Percentiles rank a stretch among this genome's conserved stretches.
Conservation (phyloP, 2,329 filamentous ascomycete genomes). For the Alternaria sp. region DNA sequence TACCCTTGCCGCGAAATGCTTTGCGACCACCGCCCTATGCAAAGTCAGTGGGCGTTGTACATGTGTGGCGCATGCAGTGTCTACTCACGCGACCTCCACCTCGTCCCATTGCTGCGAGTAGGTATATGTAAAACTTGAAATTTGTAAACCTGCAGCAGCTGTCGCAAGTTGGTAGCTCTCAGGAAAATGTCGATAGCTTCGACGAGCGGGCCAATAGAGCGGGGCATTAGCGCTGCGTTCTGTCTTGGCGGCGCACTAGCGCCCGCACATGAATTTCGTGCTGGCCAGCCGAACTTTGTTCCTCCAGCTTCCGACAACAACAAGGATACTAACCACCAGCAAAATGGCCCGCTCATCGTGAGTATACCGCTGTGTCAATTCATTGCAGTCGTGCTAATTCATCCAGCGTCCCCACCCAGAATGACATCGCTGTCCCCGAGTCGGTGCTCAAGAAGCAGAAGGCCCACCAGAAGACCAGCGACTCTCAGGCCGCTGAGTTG, state of each 20-base stretch:
- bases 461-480: slow-evolving; percentile 98
- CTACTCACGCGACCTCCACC: slow-evolving; percentile 39
- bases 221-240: slow-evolving; percentile 12
- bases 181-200: slow-evolving; percentile 39
- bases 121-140: slow-evolving; percentile 6
- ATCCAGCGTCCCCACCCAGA: slow-evolving; percentile 82
- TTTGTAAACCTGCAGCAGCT: slow-evolving; percentile 23
- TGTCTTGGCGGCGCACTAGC: slow-evolving; percentile 39
- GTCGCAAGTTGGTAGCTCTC: slow-evolving; percentile 34
- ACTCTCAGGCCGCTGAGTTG: slow-evolving; percentile 79
- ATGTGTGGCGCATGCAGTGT: not conserved
- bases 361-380: slow-evolving; percentile 14
- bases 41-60: slow-evolving; percentile 20
- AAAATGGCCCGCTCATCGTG: slow-evolving; percentile 51
- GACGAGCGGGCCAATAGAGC: slow-evolving; percentile 18
- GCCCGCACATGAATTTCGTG: slow-evolving; percentile 39
- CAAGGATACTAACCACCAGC: slow-evolving; percentile 48
- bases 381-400: slow-evolving; percentile 3
- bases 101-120: slow-evolving; percentile 39
- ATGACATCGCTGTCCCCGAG: slow-evolving; percentile 98
- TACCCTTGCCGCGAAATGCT: slow-evolving; percentile 41
- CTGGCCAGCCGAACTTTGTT: slow-evolving; percentile 24
- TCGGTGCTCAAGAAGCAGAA: slow-evolving; percentile 99
- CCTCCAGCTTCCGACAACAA: slow-evolving; percentile 40
- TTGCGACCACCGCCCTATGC: slow-evolving; percentile 42